phyloP scores from a whole-genome alignment of 2,329 filamentous ascomycete genomes.

The Hymenoscyphus salicellus region DNA sequence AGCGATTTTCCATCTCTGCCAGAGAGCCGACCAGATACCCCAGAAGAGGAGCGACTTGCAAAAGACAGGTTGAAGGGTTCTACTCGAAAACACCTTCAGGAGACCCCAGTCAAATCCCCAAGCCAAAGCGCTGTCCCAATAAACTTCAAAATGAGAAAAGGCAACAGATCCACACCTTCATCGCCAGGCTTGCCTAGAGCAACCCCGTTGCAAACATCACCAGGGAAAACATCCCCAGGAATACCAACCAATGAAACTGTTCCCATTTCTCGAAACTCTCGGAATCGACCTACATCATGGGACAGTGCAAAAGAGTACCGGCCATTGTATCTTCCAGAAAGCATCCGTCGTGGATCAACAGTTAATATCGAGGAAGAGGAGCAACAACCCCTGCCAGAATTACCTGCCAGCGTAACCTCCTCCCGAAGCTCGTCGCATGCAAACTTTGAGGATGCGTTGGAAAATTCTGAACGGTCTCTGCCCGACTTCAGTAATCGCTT shows the following conservation, averaged over 20 bases:
- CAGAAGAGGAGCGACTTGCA: constrained; percentile 29
- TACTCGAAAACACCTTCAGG: constrained; percentile 28
- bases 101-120: constrained; percentile 34
- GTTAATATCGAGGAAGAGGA: constrained; percentile 26
- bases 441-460: constrained; percentile 38
- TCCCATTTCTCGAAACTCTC: constrained; percentile 39
- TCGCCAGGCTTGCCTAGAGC: constrained; percentile 44
- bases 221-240: constrained; percentile 35
- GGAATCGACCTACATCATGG: constrained; percentile 56
- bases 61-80: constrained; percentile 25
- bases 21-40: constrained; percentile 54
- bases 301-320: constrained; percentile 68
- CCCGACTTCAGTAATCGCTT: constrained; percentile 12
- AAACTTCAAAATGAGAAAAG: constrained; percentile 49
- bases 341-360: constrained; percentile 29
- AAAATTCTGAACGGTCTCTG: constrained; percentile 12
- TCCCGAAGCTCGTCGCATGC: constrained; percentile 45
- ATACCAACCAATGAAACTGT: constrained; percentile 32
- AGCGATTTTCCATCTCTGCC: constrained; percentile 53
- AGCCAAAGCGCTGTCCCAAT: constrained; percentile 56
- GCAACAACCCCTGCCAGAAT: constrained; percentile 44
- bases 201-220: constrained; percentile 31
- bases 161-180: constrained; percentile 39
- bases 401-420: constrained; percentile 49
- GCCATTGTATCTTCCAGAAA: constrained; percentile 78